phyloP scores from a whole-genome alignment of 352 stramenopile species.

The Halophytophthora polymorphica region DNA sequence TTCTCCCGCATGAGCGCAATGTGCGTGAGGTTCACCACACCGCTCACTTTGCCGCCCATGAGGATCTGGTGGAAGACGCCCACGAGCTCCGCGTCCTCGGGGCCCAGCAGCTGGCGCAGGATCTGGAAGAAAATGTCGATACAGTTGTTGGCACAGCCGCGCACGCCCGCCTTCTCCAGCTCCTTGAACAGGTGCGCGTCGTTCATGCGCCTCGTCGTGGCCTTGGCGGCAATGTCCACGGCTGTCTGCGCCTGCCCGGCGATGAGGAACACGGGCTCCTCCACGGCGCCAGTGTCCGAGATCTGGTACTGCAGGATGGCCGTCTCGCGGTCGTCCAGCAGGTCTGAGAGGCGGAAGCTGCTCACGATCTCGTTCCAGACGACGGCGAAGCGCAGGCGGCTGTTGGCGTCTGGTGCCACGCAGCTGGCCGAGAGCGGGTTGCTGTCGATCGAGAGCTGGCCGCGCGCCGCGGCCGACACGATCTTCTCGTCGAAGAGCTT shows the following conservation, averaged over 20 bases:
- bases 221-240: slow-evolving; percentile 56
- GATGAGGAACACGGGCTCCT: slow-evolving; percentile 88
- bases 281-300: slow-evolving; percentile 69
- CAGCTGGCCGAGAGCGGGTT: slow-evolving; percentile 52
- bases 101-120: slow-evolving; percentile 71
- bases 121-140: slow-evolving; percentile 83
- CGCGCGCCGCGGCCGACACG: slow-evolving; percentile 63
- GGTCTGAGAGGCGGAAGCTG: slow-evolving; percentile 84
- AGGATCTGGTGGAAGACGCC: slow-evolving; percentile 74
- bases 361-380: slow-evolving; percentile 90
- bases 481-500: slow-evolving; percentile 78
- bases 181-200: slow-evolving; percentile 66
- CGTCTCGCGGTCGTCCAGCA: slow-evolving; percentile 84
- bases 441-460: slow-evolving; percentile 62
- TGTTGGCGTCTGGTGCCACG: slow-evolving; percentile 69
- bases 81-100: slow-evolving; percentile 55
- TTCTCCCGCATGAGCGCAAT: slow-evolving; percentile 79
- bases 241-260: slow-evolving; percentile 72
- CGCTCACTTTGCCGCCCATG: slow-evolving; percentile 37
- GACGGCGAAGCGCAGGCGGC: slow-evolving; percentile 78
- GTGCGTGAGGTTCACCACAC: slow-evolving; percentile 70
- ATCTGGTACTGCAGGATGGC: slow-evolving; percentile 90
- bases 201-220: slow-evolving; percentile 55
- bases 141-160: slow-evolving; percentile 74
- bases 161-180: slow-evolving; percentile 68